Percentiles rank a stretch among this genome's conserved stretches.
Evolutionary conservation across 305 asterid genomes (phyloP).

Genomic region (Petunia hybrid): DNA sequence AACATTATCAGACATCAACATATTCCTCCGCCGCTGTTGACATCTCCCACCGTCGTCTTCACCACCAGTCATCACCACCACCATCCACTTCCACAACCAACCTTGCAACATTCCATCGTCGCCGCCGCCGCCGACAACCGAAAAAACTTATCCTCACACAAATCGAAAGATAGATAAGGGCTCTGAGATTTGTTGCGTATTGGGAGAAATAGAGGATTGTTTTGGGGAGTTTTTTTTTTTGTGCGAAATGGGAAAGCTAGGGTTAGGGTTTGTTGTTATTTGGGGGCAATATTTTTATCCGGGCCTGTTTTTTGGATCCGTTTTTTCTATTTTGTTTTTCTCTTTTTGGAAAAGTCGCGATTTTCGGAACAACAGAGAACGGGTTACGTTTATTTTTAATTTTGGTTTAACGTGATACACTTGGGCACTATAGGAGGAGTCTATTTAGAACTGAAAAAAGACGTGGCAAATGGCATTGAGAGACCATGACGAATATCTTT

Average conservation of each 20-base stretch:
- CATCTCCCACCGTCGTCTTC: constrained; percentile 59
- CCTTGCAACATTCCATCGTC: constrained; percentile 48
- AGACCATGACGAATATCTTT: constrained; percentile 7
- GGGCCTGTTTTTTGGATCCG: constrained; percentile 32
- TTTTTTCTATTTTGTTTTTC: neutral
- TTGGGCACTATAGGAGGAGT: constrained; percentile 8
- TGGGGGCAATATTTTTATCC: constrained; percentile 22
- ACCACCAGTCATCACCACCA: constrained; percentile 67
- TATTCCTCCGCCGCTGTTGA: constrained; percentile 66
- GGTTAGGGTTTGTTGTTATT: constrained; percentile 33
- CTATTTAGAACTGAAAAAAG: neutral
- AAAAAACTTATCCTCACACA: constrained; percentile 1
- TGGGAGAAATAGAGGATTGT: constrained; percentile 1
- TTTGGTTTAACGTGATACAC: neutral
- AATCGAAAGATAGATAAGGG: constrained; percentile 18
- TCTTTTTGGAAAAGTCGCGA: constrained; percentile 26
- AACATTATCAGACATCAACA: constrained; percentile 61
- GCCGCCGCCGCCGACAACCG: constrained; percentile 43
- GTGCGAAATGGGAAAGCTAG: constrained; percentile 29
- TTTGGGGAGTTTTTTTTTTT: neutral
- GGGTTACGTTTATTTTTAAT: neutral
- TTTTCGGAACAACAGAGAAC: constrained; percentile 25
- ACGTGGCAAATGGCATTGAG: constrained; percentile 19
- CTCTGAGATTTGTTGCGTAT: neutral
- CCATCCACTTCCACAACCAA: constrained; percentile 59